phyloP scores from a whole-genome alignment of 163 green algal genomes.

The Prototheca cutis region DNA sequence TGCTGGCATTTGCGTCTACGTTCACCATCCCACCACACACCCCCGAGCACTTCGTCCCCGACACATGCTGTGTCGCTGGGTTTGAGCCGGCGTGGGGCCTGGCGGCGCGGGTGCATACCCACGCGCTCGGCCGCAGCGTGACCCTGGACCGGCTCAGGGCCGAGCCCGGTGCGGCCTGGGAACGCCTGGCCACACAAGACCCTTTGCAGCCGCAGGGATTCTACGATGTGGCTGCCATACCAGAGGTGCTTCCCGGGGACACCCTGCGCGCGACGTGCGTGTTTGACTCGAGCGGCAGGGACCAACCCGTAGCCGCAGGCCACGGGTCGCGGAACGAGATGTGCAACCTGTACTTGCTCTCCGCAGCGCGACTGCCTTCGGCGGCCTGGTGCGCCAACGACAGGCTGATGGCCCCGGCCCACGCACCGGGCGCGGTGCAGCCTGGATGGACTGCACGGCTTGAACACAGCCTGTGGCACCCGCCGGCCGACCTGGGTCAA shows the following conservation, averaged over 20 bases:
- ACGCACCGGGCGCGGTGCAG: conserved; percentile 11
- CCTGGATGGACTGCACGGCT: background rate
- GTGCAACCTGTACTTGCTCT: conserved; percentile 86
- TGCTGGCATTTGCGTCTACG: conserved; percentile 58
- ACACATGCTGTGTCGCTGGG: conserved; percentile 67
- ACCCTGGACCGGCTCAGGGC: conserved; percentile 25
- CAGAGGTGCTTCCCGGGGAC: conserved; percentile 55
- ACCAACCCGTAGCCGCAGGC: conserved; percentile 23
- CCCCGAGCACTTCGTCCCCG: conserved; percentile 40
- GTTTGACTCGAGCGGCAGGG: conserved; percentile 46
- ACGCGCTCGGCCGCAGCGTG: conserved; percentile 57
- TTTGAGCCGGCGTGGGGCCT: conserved; percentile 63
- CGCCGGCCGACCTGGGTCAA: conserved; percentile 17
- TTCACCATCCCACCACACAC: conserved; percentile 62
- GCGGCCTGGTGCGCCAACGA: conserved; percentile 46
- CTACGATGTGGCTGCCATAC: conserved; percentile 32
- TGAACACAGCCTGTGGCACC: conserved; percentile 1
- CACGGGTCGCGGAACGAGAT: conserved; percentile 63
- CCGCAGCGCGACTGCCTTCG: conserved; percentile 45
- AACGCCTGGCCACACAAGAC: background rate
- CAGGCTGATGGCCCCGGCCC: background rate
- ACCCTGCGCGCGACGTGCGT: conserved; percentile 59
- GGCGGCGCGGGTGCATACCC: conserved; percentile 78
- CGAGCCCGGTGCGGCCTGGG: background rate
- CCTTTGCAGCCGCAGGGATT: conserved; percentile 74